Evolutionary conservation across 257 asterid species (phyloP), one percentile per base, ranked within the genome.

Genomic region (Solanum virginianum): DNA sequence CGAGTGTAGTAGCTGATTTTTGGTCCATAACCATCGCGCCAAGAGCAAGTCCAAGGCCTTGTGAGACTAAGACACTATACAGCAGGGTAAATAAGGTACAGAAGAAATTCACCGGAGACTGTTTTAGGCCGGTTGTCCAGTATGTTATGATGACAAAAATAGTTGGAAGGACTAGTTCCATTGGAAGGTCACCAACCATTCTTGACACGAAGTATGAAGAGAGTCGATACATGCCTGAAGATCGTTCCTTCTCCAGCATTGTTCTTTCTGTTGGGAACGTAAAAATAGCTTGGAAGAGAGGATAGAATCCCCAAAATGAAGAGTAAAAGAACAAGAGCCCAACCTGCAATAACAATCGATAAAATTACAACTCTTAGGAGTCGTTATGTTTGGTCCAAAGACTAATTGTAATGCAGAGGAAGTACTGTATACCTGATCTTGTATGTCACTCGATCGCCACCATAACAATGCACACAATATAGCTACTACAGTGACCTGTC

Each of bases 171-270:
- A 93, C 90, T 8, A 96, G 68, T 15, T 91, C 97, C 98, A 96
- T 91, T 1, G 99, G 99, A 6, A 94, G 92, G 75, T 93, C 97
- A 8, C 97, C 94, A 1, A 93, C 62, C 2, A 91, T 93, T 60
- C 91, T 88, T 5, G 99, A 97, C 91, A 92, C 86, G 94, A 94
- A 96, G 90, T 92, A 94, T 0, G 98, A 92, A 0, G 98, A 94
- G 74, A 96, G 93, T 8, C 93, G 91, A 87, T 96, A 96, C 96
- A 92, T 96, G 2, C 98, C 98, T 0, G 99, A 96, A 1, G 98
- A 85, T 10, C 98, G 83, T 80, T 96, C 99, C 75, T 94, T 94
- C 9, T 88, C 84, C 0, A 94, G 94, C 94, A 93, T 93, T 84
- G 86, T 70, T 0, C 94, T 88, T 69, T 96, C 99, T 72, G 87